Base-by-base conservation (phyloP, 2,329 filamentous ascomycete genomes). In the Clonostachys byssicola region DNA sequence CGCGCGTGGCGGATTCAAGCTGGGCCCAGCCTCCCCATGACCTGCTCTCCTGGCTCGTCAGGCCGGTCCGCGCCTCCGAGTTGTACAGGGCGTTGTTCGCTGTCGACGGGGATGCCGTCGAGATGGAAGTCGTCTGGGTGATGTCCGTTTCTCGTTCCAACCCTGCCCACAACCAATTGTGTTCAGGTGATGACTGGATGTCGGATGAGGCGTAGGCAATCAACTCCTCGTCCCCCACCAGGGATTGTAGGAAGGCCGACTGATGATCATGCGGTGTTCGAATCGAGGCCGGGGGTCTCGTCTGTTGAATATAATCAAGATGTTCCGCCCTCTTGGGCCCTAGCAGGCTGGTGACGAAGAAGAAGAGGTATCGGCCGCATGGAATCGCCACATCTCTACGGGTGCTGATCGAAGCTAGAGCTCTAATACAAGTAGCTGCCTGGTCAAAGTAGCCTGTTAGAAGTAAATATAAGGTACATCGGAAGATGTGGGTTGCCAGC, bases 161-260 rank as follows among this genome's bases (percentile, higher is more conserved):
- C 33, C 79, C 75, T 57, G 79, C 69, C 92, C 92, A 96, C 5
- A 92, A 80, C 92, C 92, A 97, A 12, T 85, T 85, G 35, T 81
- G 81, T 45, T 91, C 86, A 0, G 78, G 75, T n/a, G 79, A 83
- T 2, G 86, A 88, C 66, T 97, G 92, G 58, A 95, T 74, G 66
- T 97, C 94, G 0, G 86, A 88, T 33, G 88, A 92, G 1, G 88
- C 83, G 57, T 96, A 96, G 0, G 85, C 89, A 30, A 97, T 71
- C 55, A 97, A 78, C 62, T 96, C 92, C 61, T 97, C 92, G 58
- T 99, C 92, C 4, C 75, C 73, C 42, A 62, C 57, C 4, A 70
- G 54, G 17, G 63, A 63, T 23, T 62, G 48, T 7, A 66, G 50
- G n/a, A 68, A 50, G 10, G 58, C 57, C 2, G 59, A 43, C n/a